Conservation (phyloP, 2,329 filamentous ascomycete genomes). For the Thielaviopsis ethacetica region DNA sequence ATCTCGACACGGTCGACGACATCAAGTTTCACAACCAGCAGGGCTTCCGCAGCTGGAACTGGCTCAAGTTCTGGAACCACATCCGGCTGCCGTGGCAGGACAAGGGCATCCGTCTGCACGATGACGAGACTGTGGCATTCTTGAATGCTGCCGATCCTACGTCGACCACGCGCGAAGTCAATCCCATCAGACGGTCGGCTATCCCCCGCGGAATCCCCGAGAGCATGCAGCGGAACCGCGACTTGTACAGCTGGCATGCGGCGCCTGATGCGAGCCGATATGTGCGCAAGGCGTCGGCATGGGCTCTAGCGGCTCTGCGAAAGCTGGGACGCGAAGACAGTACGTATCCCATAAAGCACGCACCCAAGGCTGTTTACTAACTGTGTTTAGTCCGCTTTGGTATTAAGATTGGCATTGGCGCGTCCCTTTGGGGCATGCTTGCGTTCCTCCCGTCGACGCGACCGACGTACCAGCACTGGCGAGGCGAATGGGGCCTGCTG, state of each 20-base stretch:
- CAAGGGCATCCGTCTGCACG: constrained; percentile 6
- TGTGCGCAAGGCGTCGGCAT: constrained; percentile 29
- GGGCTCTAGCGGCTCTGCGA: constrained; percentile 27
- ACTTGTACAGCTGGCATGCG: constrained; percentile 40
- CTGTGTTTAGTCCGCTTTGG: constrained; percentile 49
- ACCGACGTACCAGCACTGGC: constrained; percentile 70
- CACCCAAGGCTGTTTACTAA: not conserved
- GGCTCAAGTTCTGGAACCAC: constrained; percentile 61
- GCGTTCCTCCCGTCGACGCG: constrained; percentile 68
- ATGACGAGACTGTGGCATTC: constrained; percentile 7
- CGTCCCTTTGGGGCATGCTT: constrained; percentile 74
- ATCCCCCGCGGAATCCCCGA: constrained; percentile 40
- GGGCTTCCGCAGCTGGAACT: constrained; percentile 61
- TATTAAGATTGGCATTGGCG: constrained; percentile 83
- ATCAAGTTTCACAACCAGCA: constrained; percentile 23
- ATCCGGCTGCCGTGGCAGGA: constrained; percentile 12
- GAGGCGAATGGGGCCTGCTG: constrained; percentile 89
- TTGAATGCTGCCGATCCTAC: constrained; percentile 22
- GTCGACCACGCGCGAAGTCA: constrained; percentile 5
- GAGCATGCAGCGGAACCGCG: constrained; percentile 33
- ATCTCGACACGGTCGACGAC: constrained; percentile 72
- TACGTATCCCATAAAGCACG: constrained; percentile 16
- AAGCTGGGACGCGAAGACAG: constrained; percentile 37
- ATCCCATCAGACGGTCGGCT: constrained; percentile 18
- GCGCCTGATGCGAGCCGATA: constrained; percentile 29